phyloP scores from a whole-genome alignment of 2,329 filamentous ascomycete genomes.

The Spiromastix sp. region DNA sequence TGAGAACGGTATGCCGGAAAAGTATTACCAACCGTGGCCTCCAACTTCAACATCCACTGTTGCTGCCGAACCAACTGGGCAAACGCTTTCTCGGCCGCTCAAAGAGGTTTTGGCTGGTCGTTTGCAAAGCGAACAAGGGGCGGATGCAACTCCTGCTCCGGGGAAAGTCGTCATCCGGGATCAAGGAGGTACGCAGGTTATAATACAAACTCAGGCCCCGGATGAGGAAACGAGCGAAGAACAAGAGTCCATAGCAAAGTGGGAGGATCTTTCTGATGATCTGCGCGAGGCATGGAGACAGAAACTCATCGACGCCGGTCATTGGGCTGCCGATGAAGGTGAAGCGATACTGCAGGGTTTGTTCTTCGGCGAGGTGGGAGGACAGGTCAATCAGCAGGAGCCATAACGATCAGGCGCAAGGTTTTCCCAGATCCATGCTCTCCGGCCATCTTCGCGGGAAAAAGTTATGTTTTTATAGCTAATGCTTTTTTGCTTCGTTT shows the following conservation, averaged over 20 bases:
- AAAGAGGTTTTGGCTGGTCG: conserved; percentile 19
- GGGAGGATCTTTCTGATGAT: conserved; percentile 57
- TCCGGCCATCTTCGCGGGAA: background rate
- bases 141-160: background rate
- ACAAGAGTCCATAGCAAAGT: conserved; percentile 29
- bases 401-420: no score
- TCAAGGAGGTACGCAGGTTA: background rate
- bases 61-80: conserved; percentile 7
- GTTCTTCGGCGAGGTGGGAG: conserved; percentile 63
- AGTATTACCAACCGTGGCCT: conserved; percentile 12
- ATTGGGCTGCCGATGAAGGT: conserved; percentile 71
- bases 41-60: conserved; percentile 9
- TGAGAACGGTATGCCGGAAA: conserved; percentile 13
- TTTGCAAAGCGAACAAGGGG: no score
- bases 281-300: conserved; percentile 61
- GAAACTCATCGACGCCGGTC: conserved; percentile 57
- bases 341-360: conserved; percentile 67
- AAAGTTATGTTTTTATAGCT: background rate
- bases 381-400: conserved; percentile 42
- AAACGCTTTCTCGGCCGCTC: conserved; percentile 12
- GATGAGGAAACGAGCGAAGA: conserved; percentile 1
- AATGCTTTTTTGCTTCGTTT: background rate
- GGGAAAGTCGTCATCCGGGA: conserved; percentile 2
- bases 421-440: no score
- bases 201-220: background rate